A percentile compares a stretch with the other conserved stretches of the same genome.
phyloP scores from a whole-genome alignment of 441 rosid genomes.

The Populus hybrid region DNA sequence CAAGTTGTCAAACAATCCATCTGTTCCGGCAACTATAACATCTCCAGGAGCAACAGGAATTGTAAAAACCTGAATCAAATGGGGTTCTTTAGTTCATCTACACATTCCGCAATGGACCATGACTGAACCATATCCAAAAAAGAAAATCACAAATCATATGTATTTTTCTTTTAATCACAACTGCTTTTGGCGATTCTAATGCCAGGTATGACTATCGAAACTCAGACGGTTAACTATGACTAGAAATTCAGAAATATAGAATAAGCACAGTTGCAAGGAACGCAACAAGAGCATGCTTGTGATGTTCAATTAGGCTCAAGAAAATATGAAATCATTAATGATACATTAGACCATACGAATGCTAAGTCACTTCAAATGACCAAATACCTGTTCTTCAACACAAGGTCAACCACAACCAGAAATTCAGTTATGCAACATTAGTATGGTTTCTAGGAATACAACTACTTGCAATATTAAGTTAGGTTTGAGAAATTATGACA shows the following conservation, averaged over 20 bases:
- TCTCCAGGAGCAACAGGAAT: conserved; percentile 79
- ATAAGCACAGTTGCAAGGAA: background rate
- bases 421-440: background rate
- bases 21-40: conserved; percentile 87
- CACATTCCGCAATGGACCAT: background rate
- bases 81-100: background rate
- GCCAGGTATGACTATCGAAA: background rate
- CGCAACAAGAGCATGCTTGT: background rate
- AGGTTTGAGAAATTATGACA: background rate
- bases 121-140: background rate
- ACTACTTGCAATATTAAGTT: background rate
- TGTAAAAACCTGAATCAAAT: conserved; percentile 57
- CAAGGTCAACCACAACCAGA: background rate
- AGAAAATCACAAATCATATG: background rate
- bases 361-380: background rate
- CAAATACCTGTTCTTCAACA: background rate
- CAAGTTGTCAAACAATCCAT: conserved; percentile 87
- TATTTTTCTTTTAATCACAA: background rate
- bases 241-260: background rate
- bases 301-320: background rate
- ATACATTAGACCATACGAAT: background rate
- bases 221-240: background rate
- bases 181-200: background rate
- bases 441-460: background rate
- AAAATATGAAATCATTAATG: background rate